Conservation (phyloP, 345 rosid species). For the Psidium guajava region DNA sequence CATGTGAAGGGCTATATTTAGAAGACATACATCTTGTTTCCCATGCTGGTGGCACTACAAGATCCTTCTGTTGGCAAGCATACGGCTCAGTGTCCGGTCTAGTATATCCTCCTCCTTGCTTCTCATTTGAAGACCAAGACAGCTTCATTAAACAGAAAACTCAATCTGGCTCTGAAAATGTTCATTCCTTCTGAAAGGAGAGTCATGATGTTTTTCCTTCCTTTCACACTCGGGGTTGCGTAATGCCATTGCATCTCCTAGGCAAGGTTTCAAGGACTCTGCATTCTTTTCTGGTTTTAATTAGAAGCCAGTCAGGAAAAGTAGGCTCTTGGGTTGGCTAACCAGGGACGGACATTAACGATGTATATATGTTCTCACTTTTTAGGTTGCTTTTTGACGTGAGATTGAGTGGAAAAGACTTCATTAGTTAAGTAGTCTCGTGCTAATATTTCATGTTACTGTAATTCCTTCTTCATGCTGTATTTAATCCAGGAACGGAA, state of each 20-base stretch:
- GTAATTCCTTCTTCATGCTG: background rate
- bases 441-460: background rate
- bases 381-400: background rate
- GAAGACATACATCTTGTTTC: constrained; percentile 55
- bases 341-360: background rate
- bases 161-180: constrained; percentile 12
- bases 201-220: background rate
- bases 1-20: constrained; percentile 49
- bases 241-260: background rate
- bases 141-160: constrained; percentile 37
- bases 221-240: background rate
- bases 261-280: background rate
- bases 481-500: background rate
- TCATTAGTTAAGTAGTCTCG: background rate
- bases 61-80: constrained; percentile 78
- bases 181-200: background rate
- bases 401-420: background rate
- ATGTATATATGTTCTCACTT: background rate
- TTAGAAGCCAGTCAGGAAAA: background rate
- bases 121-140: constrained; percentile 10
- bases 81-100: constrained; percentile 47
- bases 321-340: background rate
- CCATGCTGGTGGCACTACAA: constrained; percentile 14
- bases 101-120: constrained; percentile 56
- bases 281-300: background rate